These are phyloP conservation scores for Mycena citricolor DNA, from an alignment of 1,284 basidiomycete species.

Conservation along the genomic window DNA sequence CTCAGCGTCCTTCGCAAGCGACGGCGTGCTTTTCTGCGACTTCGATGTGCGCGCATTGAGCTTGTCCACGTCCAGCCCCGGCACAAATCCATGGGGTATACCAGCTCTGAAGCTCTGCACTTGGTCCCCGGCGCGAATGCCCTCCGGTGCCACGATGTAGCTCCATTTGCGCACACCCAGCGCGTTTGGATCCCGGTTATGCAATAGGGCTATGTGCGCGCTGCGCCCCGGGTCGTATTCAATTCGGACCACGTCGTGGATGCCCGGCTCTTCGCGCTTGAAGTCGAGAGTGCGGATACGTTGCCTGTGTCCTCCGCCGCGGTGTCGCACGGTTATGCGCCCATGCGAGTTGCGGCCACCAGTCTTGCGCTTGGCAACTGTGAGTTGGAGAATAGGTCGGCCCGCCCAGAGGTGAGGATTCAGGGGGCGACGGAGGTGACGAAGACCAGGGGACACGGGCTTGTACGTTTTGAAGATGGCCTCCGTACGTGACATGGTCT, in stretches of 20 bases:
- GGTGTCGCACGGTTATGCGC: constrained; percentile 83
- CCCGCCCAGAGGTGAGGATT: constrained; percentile 85
- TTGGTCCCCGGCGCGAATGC: constrained; percentile 83
- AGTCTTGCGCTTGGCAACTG: constrained; percentile 77
- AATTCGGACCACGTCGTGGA: constrained; percentile 88
- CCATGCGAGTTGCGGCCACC: constrained; percentile 88
- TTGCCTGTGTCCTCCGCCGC: constrained; percentile 90
- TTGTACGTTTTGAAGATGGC: constrained; percentile 87
- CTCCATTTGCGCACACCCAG: constrained; percentile 60
- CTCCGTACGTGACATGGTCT: constrained; percentile 43
- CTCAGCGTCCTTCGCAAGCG: constrained; percentile 18
- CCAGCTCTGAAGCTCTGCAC: constrained; percentile 88
- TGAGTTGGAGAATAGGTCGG: constrained; percentile 81
- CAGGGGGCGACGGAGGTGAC: constrained; percentile 83
- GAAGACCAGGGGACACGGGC: constrained; percentile 83
- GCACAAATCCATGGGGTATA: constrained; percentile 74
- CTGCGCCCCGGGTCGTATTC: constrained; percentile 96
- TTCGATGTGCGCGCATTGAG: constrained; percentile 28
- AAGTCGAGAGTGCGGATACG: constrained; percentile 91
- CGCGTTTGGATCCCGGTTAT: constrained; percentile 51
- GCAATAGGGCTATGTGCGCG: constrained; percentile 90
- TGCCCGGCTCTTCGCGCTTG: constrained; percentile 70
- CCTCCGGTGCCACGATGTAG: constrained; percentile 93
- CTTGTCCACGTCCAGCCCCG: constrained; percentile 48
- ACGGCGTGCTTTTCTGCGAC: constrained; percentile 22